phyloP scores from a whole-genome alignment of 371 early-diverging fungal species.

The Actinomortierella wolfii region DNA sequence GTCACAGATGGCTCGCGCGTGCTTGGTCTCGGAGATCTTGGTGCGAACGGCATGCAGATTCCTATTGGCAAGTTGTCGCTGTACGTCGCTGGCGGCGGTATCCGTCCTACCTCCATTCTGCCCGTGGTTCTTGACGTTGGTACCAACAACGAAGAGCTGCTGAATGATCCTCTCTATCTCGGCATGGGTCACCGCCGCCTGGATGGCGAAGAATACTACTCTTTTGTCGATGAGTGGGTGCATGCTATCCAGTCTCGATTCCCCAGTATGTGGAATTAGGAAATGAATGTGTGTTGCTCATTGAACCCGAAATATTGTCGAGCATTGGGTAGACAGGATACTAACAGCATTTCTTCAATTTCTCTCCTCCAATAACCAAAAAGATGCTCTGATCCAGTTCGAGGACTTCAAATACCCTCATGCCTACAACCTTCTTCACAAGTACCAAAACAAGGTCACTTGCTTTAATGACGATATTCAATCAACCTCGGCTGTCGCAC shows the following conservation, averaged over 20 bases:
- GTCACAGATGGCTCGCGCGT: slow-evolving; percentile 74
- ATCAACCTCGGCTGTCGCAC: slow-evolving; percentile 63
- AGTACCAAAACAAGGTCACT: slow-evolving; percentile 63
- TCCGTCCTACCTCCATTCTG: slow-evolving; percentile 63
- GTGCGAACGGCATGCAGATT: slow-evolving; percentile 75
- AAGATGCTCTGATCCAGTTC: slow-evolving; percentile 43
- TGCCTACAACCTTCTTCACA: slow-evolving; percentile 65
- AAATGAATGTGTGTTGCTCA: slow-evolving; percentile 29
- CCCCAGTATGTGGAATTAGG: slow-evolving; percentile 54
- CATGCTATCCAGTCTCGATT: slow-evolving; percentile 62
- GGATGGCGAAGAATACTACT: slow-evolving; percentile 62
- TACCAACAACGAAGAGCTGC: slow-evolving; percentile 61
- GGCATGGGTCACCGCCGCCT: slow-evolving; percentile 68
- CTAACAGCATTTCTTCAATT: background rate
- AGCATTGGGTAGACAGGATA: background rate
- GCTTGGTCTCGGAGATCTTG: slow-evolving; percentile 69
- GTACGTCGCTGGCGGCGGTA: slow-evolving; percentile 70
- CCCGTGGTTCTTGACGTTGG: slow-evolving; percentile 73
- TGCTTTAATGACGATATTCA: slow-evolving; percentile 78
- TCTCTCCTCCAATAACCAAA: background rate
- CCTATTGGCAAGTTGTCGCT: slow-evolving; percentile 60
- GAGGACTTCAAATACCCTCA: slow-evolving; percentile 47
- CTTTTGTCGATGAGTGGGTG: slow-evolving; percentile 71
- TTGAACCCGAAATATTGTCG: slow-evolving; percentile 50
- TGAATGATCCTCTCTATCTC: slow-evolving; percentile 68